Percentiles rank a stretch among this genome's conserved stretches.
Conservation (phyloP, 2,329 filamentous ascomycete species). For the Chaetomium strumarium region DNA sequence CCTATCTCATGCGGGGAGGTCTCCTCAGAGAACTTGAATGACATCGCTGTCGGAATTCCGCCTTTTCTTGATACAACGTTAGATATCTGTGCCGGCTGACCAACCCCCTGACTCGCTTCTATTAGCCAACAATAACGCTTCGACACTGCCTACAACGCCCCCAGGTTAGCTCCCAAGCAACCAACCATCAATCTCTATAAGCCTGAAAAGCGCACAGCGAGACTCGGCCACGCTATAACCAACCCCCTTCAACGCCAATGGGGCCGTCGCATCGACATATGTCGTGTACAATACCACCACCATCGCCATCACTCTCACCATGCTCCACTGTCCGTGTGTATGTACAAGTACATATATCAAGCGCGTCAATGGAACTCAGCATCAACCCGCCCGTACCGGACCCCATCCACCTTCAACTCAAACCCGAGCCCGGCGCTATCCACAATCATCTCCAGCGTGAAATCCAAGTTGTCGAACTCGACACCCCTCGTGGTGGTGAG, state of each 20-base stretch:
- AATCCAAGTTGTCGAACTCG: constrained; percentile 77
- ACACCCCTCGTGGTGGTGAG: constrained; percentile 73
- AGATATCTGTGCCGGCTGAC: no score
- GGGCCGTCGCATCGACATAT: no score
- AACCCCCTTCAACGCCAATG: neutral
- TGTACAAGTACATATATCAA: neutral
- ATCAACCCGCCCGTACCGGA: constrained; percentile 69
- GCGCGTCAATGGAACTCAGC: constrained; percentile 59
- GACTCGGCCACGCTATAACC: neutral
- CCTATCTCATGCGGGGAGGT: no score
- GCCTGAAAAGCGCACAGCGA: neutral
- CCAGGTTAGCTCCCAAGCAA: neutral
- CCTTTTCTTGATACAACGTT: no score
- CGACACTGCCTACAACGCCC: constrained; percentile 2
- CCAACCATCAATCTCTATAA: neutral
- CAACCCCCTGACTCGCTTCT: neutral
- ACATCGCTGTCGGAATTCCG: no score
- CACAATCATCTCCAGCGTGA: constrained; percentile 77
- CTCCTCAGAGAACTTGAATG: no score
- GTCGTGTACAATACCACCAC: no score
- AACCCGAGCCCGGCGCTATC: constrained; percentile 71
- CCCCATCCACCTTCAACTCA: constrained; percentile 72
- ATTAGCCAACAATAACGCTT: neutral
- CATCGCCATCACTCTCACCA: neutral
- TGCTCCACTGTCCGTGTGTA: neutral